Percentiles rank a stretch among this genome's conserved stretches.
Conservation (phyloP, 495 filamentous ascomycete species). For the Annulohypoxylon nitens region DNA sequence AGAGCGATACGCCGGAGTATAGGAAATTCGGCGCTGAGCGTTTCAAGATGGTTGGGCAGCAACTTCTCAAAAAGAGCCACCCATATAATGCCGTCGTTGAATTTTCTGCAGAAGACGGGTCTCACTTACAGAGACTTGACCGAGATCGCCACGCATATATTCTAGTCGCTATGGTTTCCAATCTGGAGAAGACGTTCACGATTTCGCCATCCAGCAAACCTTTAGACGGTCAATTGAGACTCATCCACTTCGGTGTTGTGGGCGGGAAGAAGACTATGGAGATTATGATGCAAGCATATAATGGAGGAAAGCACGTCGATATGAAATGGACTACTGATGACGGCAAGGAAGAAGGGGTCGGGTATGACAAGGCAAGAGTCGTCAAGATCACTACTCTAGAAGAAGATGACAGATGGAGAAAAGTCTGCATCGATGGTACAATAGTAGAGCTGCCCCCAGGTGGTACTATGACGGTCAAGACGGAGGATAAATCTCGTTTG, state of each 20-base stretch:
- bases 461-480: slow-evolving; percentile 76
- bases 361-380: slow-evolving; percentile 74
- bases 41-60: slow-evolving; percentile 85
- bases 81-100: slow-evolving; percentile 73
- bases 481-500: slow-evolving; percentile 48
- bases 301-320: slow-evolving; percentile 76
- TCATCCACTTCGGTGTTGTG: slow-evolving; percentile 80
- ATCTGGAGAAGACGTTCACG: slow-evolving; percentile 81
- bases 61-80: slow-evolving; percentile 76
- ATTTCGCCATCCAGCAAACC: slow-evolving; percentile 79
- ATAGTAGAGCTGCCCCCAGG: slow-evolving; percentile 77
- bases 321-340: slow-evolving; percentile 55
- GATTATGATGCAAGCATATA: slow-evolving; percentile 81
- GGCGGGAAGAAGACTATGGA: slow-evolving; percentile 74
- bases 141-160: slow-evolving; percentile 70
- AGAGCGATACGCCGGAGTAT: slow-evolving; percentile 84
- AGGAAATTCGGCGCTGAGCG: slow-evolving; percentile 78
- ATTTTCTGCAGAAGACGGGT: slow-evolving; percentile 43
- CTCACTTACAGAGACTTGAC: slow-evolving; percentile 49
- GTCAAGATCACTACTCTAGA: slow-evolving; percentile 76
- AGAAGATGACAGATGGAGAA: slow-evolving; percentile 75
- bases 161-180: slow-evolving; percentile 78
- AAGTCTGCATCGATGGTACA: slow-evolving; percentile 89
- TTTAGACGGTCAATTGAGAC: slow-evolving; percentile 72
- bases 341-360: slow-evolving; percentile 59